Evolutionary conservation across 208 protist genomes (phyloP), one percentile per base, ranked within the genome.

Genomic region (Phytomonas sp.): DNA sequence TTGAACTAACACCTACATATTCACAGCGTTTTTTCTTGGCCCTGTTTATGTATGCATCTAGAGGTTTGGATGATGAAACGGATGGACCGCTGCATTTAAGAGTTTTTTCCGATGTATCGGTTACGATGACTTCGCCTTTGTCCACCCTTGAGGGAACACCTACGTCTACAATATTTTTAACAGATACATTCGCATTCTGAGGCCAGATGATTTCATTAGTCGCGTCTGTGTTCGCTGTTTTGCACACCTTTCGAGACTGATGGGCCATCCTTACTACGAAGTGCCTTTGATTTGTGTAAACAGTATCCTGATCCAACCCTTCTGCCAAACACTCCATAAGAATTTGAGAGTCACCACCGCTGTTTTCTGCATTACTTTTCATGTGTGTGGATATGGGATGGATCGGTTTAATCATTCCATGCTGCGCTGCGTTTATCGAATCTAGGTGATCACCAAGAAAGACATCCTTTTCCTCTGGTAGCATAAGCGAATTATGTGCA

Each of bases 381-480:
- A 23, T 49, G 2, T 23, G 40, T 49, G 14, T 19, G 19, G 40
- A 49, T 49, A 12, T 4, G 14, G 40, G 3, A 49, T 12, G 12
- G 1, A 4, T 49, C 40, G 40, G 40, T 19, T 49, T 19, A 19
- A 49, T 10, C 40, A 49, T 19, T 49, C 40, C 40, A 4, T 49
- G 40, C 40, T 12, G 6, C 14, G 19, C 40, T 19, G 40, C 40
- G 40, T 49, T 49, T 49, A 49, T 49, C 2, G 40, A 49, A 10
- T 16, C 19, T 19, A 49, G 40, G 6, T 4, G 1, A 49, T 10
- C 14, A 19, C 40, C 12, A 23, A 49, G 40, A 49, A 49, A 49
- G 12, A 19, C 7, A 49, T 49, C 10, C 19, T 67, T 75, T 52
- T 76, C 71, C 69, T 77, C 72, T 33, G 75, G 78, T 19, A 80